Evolutionary conservation across 2,329 filamentous ascomycete species (phyloP), one percentile per base, ranked within the genome.

Genomic region (Graphiopsis chlorocephala): DNA sequence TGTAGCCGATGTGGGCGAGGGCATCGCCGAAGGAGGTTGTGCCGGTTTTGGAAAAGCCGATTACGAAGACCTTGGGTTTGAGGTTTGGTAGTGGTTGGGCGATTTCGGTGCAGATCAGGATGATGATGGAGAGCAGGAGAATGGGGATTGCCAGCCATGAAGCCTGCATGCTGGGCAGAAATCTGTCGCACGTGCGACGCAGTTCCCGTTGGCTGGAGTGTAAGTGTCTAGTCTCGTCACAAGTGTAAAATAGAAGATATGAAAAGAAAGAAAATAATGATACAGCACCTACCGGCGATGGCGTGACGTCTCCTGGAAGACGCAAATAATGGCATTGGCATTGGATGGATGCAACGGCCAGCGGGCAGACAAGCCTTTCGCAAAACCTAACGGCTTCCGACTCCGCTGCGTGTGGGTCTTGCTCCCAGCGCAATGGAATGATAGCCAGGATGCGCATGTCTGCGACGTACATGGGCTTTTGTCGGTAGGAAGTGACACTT

Each of bases 11-110:
- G 4, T 68, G 67, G 15, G 70, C 70, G 20, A 74, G 70, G 4
- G 72, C 72, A 66, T 74, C 71, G 65, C 72, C 72, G 38, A 74
- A 72, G 20, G 70, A 71, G 8, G 69, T 73, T 25, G 72, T 74
- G 35, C 71, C 71, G 33, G 72, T 74, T 48, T 74, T 73, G 8
- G 72, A 74, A 28, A 74, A 67, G 25, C 72, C 72, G 38, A 74
- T 68, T 23, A 74, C 69, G 61, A 74, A 74, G 64, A 74, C 64
- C 61, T 74, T 74, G n/a, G 71, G 71, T 59, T 69, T 68, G 26
- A 72, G 67, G 8, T 60, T 58, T 2, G 61, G n/a, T 11, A 67
- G 63, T 15, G 70, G 68, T 23, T 70, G 72, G 14, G 69, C 69
- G 23, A 73, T 60, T n/a, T 65, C 65, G 26, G 58, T 64, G 25